Conservation (phyloP, 192 early-diverging fungal genomes). For the Lunasporangiospora selenospora region DNA sequence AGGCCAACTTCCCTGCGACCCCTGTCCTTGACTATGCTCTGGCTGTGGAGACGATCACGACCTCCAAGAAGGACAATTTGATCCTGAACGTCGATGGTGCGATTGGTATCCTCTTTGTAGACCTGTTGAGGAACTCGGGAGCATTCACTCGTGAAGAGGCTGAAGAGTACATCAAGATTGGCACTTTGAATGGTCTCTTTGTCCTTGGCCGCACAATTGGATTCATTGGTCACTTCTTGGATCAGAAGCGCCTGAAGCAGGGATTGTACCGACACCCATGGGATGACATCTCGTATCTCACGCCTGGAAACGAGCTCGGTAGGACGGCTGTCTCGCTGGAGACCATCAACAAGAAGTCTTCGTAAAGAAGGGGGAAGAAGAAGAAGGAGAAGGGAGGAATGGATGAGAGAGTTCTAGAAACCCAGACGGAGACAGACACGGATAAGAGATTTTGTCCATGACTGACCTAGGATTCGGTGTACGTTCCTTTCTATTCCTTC, state of each 20-base stretch:
- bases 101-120: constrained; percentile 95
- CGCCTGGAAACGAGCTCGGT: constrained; percentile 55
- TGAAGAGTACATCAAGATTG: constrained; percentile 95
- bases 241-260: constrained; percentile 99
- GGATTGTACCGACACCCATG: constrained; percentile 97
- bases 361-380: too few species aligned
- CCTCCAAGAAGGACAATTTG: constrained; percentile 97
- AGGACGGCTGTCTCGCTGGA: constrained; percentile 47
- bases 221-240: constrained; percentile 97
- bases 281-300: constrained; percentile 96
- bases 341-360: constrained; percentile 45
- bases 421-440: too few species aligned
- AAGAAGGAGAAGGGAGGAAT: neutral
- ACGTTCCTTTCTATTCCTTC: too few species aligned
- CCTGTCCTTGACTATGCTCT: constrained; percentile 95
- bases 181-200: constrained; percentile 96
- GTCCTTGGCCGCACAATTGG: constrained; percentile 95
- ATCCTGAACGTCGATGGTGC: constrained; percentile 96
- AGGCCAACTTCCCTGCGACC: constrained; percentile 83
- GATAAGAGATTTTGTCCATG: too few species aligned
- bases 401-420: neutral
- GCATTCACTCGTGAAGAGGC: constrained; percentile 95
- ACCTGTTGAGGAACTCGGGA: constrained; percentile 89
- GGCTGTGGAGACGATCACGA: constrained; percentile 94
- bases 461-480: too few species aligned